Conservation (phyloP, 73 alveolate species). For the Effrenium voratum region DNA sequence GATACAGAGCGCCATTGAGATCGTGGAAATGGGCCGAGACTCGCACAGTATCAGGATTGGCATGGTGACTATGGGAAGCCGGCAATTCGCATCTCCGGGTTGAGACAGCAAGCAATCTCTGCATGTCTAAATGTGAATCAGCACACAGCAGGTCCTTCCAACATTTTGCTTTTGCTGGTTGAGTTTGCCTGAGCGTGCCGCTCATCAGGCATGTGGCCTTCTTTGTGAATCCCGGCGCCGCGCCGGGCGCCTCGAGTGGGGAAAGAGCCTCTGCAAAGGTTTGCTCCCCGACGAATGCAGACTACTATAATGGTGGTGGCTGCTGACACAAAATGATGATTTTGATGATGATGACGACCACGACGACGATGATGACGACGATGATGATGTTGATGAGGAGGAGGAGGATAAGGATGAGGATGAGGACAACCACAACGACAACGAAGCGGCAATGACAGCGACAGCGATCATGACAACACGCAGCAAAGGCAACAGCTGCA, state of each 20-base stretch:
- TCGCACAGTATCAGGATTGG: not conserved
- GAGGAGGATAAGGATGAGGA: not conserved
- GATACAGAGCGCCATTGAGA: too few species aligned
- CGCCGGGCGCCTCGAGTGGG: constrained; percentile 14
- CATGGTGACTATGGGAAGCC: not conserved
- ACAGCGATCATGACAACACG: too few species aligned
- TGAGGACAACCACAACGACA: not conserved
- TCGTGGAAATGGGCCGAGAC: not conserved
- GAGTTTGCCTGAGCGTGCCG: not conserved
- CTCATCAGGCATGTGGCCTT: constrained; percentile 62
- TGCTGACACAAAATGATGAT: too few species aligned
- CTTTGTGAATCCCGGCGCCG: constrained; percentile 53
- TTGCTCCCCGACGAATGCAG: not conserved
- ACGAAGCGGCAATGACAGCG: too few species aligned
- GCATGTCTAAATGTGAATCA: too few species aligned
- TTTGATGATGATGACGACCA: too few species aligned
- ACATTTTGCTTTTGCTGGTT: not conserved
- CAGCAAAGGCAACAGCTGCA: too few species aligned
- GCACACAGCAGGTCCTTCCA: not conserved
- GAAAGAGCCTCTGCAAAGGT: not conserved
- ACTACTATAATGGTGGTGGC: not conserved
- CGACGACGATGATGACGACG: too few species aligned
- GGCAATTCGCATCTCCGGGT: not conserved
- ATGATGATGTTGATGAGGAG: not conserved
- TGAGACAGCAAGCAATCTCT: not conserved